Evolutionary conservation across 169 alveolate genomes (phyloP).

Genomic region (Eimeria necatrix): DNA sequence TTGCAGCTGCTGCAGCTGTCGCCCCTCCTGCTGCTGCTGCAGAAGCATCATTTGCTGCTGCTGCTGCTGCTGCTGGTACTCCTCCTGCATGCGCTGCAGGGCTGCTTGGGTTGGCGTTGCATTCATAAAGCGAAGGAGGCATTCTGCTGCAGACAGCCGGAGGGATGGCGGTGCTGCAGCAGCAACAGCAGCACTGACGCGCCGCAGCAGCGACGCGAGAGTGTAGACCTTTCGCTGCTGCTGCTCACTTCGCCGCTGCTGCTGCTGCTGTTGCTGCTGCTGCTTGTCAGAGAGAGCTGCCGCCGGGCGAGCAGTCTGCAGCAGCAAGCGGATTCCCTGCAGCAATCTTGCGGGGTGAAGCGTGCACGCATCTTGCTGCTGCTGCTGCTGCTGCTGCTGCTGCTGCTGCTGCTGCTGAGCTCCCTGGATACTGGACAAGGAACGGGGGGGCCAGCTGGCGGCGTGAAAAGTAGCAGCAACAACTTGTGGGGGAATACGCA

Average conservation of each 20-base stretch:
- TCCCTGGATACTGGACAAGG: neutral
- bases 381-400: conserved; percentile 61
- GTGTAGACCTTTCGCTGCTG: conserved; percentile 24
- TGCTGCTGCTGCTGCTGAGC: conserved; percentile 51
- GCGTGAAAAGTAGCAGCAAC: conserved; percentile 54
- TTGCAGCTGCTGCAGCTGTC: neutral
- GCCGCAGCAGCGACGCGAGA: conserved; percentile 51
- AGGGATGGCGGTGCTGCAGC: conserved; percentile 41
- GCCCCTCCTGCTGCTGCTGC: neutral
- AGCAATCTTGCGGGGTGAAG: conserved; percentile 41
- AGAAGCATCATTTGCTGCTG: neutral
- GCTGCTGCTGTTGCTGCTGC: conserved; percentile 36
- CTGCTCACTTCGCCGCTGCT: conserved; percentile 63
- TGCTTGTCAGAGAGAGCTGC: too few relatives aligned
- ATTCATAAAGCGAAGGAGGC: conserved; percentile 61
- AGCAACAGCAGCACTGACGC: conserved; percentile 52
- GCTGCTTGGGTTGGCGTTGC: conserved; percentile 17
- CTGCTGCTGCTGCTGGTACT: conserved; percentile 35
- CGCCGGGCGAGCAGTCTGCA: conserved; percentile 54
- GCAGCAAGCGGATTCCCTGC: conserved; percentile 60
- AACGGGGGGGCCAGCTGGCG: conserved; percentile 47
- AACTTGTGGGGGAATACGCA: conserved; percentile 10
- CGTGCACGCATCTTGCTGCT: conserved; percentile 17
- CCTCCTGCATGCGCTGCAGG: neutral
- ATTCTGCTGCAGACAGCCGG: conserved; percentile 69